Percentiles rank a stretch among this genome's conserved stretches.
These are phyloP conservation scores for Apiotrichum gamsii DNA, from an alignment of 1,284 basidiomycete genomes.

Conservation along the genomic window DNA sequence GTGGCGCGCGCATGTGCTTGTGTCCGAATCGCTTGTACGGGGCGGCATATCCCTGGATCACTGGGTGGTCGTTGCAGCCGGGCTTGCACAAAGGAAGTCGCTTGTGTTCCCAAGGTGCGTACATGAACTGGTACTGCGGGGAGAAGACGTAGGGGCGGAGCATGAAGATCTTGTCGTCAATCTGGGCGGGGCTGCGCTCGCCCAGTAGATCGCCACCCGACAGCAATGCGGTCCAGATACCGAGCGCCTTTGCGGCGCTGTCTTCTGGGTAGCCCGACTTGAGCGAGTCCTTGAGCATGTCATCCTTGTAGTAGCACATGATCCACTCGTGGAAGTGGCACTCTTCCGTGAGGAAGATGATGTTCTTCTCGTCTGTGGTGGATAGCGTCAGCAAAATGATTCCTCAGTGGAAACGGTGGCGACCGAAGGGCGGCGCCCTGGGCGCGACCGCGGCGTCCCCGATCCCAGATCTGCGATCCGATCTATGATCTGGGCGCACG, in stretches of 20 bases:
- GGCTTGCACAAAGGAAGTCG: constrained; percentile 38
- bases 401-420: too few relatives aligned
- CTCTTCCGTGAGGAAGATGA: constrained; percentile 37
- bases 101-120: constrained; percentile 49
- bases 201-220: constrained; percentile 29
- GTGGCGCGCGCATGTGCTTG: constrained; percentile 35
- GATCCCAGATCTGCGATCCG: too few relatives aligned
- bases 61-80: constrained; percentile 20
- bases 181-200: constrained; percentile 43
- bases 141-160: constrained; percentile 53
- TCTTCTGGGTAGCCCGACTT: constrained; percentile 46
- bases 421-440: too few relatives aligned
- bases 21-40: constrained; percentile 42
- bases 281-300: constrained; percentile 44
- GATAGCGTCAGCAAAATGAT: too few relatives aligned
- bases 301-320: constrained; percentile 39
- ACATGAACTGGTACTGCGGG: constrained; percentile 49
- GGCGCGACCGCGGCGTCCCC: too few relatives aligned
- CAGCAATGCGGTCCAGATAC: constrained; percentile 32
- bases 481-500: too few relatives aligned
- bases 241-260: constrained; percentile 39
- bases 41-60: constrained; percentile 23
- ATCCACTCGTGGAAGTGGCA: constrained; percentile 41
- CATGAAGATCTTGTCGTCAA: constrained; percentile 52
- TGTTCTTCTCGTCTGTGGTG: constrained; percentile 44